Evolutionary conservation across 805 yeast species (phyloP).

Genomic region (Myxozyma lipomycoides): DNA sequence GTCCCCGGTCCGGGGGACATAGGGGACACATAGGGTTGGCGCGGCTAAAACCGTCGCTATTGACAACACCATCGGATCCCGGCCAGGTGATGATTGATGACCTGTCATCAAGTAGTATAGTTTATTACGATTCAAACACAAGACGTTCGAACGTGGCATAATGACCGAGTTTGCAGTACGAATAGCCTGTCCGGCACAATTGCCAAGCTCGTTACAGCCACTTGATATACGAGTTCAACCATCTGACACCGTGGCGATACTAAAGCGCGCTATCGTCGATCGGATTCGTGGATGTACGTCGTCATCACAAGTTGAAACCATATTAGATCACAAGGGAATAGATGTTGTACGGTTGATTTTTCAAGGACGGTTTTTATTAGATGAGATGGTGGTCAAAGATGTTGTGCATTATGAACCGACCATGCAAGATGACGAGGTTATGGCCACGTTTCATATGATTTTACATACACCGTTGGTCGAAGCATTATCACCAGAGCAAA

Average conservation of each 20-base stretch:
- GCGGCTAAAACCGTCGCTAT: background rate
- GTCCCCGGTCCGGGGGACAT: no score
- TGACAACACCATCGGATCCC: background rate
- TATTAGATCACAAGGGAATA: background rate
- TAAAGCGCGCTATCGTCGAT: conserved; percentile 15
- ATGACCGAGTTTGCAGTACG: conserved; percentile 7
- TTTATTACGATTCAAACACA: background rate
- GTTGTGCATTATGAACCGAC: conserved; percentile 1
- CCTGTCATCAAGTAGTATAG: background rate
- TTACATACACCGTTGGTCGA: conserved; percentile 15
- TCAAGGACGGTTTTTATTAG: conserved; percentile 22
- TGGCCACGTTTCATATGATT: conserved; percentile 23
- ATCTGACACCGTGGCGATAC: conserved; percentile 5
- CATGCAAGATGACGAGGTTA: background rate
- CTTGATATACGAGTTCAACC: conserved; percentile 8
- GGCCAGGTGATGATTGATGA: no score
- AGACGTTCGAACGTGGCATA: background rate
- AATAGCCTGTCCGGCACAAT: conserved; percentile 15
- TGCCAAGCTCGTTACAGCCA: conserved; percentile 9
- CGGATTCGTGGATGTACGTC: conserved; percentile 7
- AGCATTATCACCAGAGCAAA: background rate
- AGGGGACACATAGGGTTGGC: no score
- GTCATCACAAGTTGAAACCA: background rate
- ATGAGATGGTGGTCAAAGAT: conserved; percentile 2
- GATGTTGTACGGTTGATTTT: conserved; percentile 11